phyloP scores from a whole-genome alignment of 2,329 filamentous ascomycete species.

The Thermothelomyces thermophilus region DNA sequence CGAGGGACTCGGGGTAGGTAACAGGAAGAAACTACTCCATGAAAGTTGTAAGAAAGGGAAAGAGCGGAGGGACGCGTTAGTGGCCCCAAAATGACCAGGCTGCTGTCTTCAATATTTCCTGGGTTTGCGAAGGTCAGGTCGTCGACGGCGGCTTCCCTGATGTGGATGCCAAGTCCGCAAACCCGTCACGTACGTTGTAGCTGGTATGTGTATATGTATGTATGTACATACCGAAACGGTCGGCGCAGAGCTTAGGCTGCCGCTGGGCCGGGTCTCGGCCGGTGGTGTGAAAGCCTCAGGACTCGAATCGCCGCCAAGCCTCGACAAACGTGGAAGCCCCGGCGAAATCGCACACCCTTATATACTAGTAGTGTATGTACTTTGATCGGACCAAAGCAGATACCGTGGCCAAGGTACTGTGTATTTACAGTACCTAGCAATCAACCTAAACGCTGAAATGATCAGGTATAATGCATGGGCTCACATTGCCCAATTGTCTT shows the following conservation, averaged over 20 bases:
- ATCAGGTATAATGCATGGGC: no score
- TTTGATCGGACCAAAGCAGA: no score
- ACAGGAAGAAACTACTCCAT: neutral
- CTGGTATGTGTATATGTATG: no score
- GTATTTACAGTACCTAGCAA: no score
- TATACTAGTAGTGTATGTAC: no score
- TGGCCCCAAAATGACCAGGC: neutral
- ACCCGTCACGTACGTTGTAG: neutral
- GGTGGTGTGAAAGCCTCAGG: slow-evolving; percentile 1
- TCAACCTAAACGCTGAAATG: no score
- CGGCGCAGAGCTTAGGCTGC: neutral
- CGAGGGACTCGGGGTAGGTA: neutral
- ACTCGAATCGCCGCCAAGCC: slow-evolving; percentile 10
- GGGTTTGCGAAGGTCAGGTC: neutral
- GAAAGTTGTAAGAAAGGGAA: neutral
- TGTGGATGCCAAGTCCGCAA: slow-evolving; percentile 2
- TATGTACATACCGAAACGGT: neutral
- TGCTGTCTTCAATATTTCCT: neutral
- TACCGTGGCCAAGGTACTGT: no score
- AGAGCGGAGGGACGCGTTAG: neutral
- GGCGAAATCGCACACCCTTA: no score
- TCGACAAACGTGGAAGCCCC: neutral
- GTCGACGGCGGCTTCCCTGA: neutral
- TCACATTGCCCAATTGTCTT: no score
- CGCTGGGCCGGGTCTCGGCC: slow-evolving; percentile 2